Conservation (phyloP, 2,329 filamentous ascomycete genomes). For the Cercospora brassicicola region DNA sequence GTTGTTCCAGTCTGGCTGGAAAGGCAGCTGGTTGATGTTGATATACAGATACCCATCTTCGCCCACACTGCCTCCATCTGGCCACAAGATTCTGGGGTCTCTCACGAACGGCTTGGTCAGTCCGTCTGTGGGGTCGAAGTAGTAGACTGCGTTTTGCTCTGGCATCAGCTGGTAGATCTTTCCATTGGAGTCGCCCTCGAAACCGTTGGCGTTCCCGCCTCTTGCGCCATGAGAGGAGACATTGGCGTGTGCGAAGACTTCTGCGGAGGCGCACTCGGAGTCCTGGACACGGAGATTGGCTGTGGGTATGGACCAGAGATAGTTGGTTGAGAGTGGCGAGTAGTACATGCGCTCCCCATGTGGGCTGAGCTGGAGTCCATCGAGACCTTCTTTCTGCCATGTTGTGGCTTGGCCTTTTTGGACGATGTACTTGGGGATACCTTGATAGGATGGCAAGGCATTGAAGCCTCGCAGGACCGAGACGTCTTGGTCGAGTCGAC, state of each 20-base stretch:
- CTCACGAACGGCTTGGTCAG: constrained; percentile 43
- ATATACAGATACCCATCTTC: constrained; percentile 51
- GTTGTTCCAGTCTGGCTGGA: constrained; percentile 52
- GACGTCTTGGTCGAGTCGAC: constrained; percentile 41
- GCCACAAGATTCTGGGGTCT: constrained; percentile 49
- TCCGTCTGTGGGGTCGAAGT: constrained; percentile 44
- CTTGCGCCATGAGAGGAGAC: constrained; percentile 50
- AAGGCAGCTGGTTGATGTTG: constrained; percentile 53
- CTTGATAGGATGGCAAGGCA: constrained; percentile 38
- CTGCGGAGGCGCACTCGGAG: constrained; percentile 37
- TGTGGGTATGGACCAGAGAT: constrained; percentile 39
- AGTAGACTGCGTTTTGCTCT: constrained; percentile 49
- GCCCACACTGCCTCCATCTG: constrained; percentile 45
- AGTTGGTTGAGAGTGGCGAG: constrained; percentile 44
- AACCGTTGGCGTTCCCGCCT: constrained; percentile 50
- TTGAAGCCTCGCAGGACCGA: constrained; percentile 37
- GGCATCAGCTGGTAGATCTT: constrained; percentile 52
- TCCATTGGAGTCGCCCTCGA: constrained; percentile 47
- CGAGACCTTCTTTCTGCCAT: constrained; percentile 38
- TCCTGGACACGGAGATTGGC: constrained; percentile 38
- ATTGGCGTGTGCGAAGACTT: constrained; percentile 48
- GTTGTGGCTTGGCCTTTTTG: constrained; percentile 32
- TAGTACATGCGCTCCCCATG: constrained; percentile 47
- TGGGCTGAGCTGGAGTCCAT: constrained; percentile 43
- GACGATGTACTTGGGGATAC: constrained; percentile 36